A percentile compares a stretch with the other conserved stretches of the same genome.
Conservation (phyloP, 1,139 yeast species). For the Candida tunisiensis region DNA sequence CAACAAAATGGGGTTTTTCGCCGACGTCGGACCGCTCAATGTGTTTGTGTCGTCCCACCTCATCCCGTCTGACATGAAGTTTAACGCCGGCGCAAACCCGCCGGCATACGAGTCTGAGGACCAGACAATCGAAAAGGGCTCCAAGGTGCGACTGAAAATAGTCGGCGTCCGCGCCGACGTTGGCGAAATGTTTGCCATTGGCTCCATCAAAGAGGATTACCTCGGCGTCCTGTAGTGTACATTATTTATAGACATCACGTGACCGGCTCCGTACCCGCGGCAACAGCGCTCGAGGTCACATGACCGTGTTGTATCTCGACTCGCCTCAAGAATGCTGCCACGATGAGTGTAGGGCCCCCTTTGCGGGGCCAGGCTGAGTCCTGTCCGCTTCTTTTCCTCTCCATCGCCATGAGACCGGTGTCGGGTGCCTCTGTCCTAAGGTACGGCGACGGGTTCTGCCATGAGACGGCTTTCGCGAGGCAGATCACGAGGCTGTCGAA, state of each 20-base stretch:
- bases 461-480: too few species aligned
- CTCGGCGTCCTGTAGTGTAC: constrained; percentile 50
- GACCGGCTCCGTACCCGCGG: too few species aligned
- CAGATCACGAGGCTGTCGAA: too few species aligned
- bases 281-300: too few species aligned
- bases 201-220: constrained; percentile 94
- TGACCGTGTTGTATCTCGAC: neutral
- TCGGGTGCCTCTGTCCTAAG: too few species aligned
- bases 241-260: neutral
- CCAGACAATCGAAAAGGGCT: constrained; percentile 86
- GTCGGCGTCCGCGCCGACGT: constrained; percentile 98
- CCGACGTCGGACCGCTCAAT: constrained; percentile 93
- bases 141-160: constrained; percentile 82
- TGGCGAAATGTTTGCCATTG: constrained; percentile 91
- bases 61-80: constrained; percentile 87
- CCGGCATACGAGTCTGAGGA: constrained; percentile 97
- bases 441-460: too few species aligned
- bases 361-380: too few species aligned
- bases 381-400: too few species aligned
- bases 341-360: too few species aligned
- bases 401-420: too few species aligned
- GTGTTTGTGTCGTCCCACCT: constrained; percentile 91
- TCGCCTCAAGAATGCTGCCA: neutral
- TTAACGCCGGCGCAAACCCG: constrained; percentile 91
- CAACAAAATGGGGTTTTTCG: constrained; percentile 92